These are phyloP conservation scores for Mycena leptocephala DNA, from an alignment of 768 basidiomycete species.

Conservation along the genomic window DNA sequence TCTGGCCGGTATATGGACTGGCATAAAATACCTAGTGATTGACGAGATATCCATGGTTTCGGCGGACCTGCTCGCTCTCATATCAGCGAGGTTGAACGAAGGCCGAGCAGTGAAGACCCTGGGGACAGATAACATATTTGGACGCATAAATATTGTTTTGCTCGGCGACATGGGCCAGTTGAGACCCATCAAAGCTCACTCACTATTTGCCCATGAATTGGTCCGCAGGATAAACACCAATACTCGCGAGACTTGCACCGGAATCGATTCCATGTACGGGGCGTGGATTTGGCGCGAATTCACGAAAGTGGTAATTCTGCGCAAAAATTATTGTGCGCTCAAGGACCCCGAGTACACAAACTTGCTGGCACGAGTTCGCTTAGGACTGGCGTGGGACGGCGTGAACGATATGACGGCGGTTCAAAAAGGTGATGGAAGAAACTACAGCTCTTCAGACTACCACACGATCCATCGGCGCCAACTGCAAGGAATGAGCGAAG, in stretches of 20 bases:
- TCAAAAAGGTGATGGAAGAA: background rate
- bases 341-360: background rate
- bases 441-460: background rate
- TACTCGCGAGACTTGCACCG: background rate
- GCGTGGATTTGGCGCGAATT: background rate
- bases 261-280: background rate
- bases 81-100: background rate
- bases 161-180: background rate
- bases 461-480: background rate
- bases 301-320: background rate
- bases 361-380: background rate
- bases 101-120: background rate
- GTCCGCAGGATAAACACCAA: background rate
- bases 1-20: background rate
- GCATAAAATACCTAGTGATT: background rate
- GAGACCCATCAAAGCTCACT: background rate
- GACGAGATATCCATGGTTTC: conserved; percentile 6
- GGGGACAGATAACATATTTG: background rate
- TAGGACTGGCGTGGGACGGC: background rate
- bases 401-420: background rate
- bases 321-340: background rate
- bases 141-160: background rate
- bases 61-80: background rate
- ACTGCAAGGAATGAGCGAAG: background rate
- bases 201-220: background rate